Conservation (phyloP, 257 asterid species). For the Solanum arcanum region DNA sequence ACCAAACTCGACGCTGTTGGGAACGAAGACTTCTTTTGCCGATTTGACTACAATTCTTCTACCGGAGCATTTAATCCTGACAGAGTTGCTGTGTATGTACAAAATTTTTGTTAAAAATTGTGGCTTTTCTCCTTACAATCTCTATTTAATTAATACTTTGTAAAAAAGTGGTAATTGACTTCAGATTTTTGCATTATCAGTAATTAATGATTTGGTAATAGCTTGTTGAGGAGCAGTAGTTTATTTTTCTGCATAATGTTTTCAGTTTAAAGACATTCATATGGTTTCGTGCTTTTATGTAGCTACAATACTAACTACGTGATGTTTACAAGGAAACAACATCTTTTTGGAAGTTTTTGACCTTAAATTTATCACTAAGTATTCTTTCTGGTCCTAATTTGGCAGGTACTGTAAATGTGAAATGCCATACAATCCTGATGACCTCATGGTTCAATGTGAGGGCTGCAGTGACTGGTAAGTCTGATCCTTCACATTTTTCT, state of each 20-base stretch:
- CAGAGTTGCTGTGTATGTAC: conserved; percentile 87
- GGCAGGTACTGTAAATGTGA: conserved; percentile 92
- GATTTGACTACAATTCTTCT: conserved; percentile 79
- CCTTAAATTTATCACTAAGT: not conserved
- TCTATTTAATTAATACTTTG: not conserved
- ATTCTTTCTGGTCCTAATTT: conserved; percentile 1
- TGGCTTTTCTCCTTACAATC: not conserved
- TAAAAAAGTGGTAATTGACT: not conserved
- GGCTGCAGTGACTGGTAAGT: conserved; percentile 92
- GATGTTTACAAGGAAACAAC: not conserved
- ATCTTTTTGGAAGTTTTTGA: not conserved
- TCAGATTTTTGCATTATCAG: not conserved
- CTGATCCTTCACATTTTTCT: not conserved
- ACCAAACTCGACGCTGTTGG: conserved; percentile 90
- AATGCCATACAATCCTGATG: conserved; percentile 97
- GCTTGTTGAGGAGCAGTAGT: not conserved
- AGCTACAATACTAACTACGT: not conserved
- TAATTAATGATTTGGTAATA: not conserved
- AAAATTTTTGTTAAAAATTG: not conserved
- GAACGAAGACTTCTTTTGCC: conserved; percentile 83
- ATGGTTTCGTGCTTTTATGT: not conserved
- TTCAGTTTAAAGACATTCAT: not conserved
- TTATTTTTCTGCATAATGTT: not conserved
- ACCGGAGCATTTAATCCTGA: conserved; percentile 93
- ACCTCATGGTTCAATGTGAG: conserved; percentile 93